These are phyloP conservation scores for Psilocybe sp. DNA, from an alignment of 768 basidiomycete genomes.

Conservation along the genomic window DNA sequence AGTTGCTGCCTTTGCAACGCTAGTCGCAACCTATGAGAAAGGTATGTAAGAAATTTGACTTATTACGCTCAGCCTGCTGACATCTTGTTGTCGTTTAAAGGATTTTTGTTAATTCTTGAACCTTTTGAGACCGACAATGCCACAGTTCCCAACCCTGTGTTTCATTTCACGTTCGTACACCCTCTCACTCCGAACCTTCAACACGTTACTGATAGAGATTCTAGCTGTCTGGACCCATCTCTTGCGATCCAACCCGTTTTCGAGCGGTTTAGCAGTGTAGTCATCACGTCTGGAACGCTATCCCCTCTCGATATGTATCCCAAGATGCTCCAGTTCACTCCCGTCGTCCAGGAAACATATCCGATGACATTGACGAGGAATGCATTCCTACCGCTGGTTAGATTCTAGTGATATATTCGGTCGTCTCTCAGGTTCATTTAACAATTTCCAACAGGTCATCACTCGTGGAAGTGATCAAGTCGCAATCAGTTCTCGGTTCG, in stretches of 20 bases:
- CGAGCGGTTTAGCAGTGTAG: conserved; percentile 96
- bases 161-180: conserved; percentile 80
- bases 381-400: conserved; percentile 90
- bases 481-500: conserved; percentile 96
- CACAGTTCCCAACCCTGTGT: conserved; percentile 97
- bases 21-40: conserved; percentile 98
- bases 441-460: conserved; percentile 63
- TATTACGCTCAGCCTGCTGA: conserved; percentile 1
- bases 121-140: conserved; percentile 99
- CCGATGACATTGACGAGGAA: conserved; percentile 97
- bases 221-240: conserved; percentile 94
- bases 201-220: conserved; percentile 10
- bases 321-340: conserved; percentile 98
- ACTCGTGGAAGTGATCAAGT: conserved; percentile 98
- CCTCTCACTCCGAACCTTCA: neutral
- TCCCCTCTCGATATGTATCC: conserved; percentile 99
- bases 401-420: conserved; percentile 20
- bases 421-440: conserved; percentile 3
- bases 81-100: conserved; percentile 34
- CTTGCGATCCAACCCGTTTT: conserved; percentile 97
- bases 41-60: conserved; percentile 40
- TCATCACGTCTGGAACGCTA: conserved; percentile 98
- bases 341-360: conserved; percentile 95
- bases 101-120: conserved; percentile 94
- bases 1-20: conserved; percentile 92